Percentiles rank a stretch among this genome's conserved stretches.
phyloP scores from a whole-genome alignment of 371 early-diverging fungal species.

The Batkoa obscura region DNA sequence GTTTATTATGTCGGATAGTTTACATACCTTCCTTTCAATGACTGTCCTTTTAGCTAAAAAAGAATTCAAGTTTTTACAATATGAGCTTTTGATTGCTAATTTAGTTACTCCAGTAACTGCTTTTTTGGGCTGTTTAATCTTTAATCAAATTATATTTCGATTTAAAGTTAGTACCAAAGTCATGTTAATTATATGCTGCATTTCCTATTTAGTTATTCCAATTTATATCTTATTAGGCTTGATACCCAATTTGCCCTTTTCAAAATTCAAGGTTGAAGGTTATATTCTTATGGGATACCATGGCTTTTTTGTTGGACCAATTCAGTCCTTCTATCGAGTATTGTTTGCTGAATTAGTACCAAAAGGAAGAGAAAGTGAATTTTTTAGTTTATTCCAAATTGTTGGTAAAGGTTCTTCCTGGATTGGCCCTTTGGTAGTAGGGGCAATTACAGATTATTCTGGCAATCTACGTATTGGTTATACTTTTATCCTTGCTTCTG shows the following conservation, averaged over 20 bases:
- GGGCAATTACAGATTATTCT: constrained; percentile 17
- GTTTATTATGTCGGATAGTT: constrained; percentile 21
- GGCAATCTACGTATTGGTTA: not conserved
- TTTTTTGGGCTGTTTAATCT: not conserved
- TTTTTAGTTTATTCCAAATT: constrained; percentile 32
- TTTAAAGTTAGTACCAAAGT: not conserved
- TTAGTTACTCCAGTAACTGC: no score
- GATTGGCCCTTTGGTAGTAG: constrained; percentile 38
- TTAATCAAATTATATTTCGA: not conserved
- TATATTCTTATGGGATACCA: no score
- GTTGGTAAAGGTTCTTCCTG: constrained; percentile 38
- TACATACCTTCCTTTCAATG: constrained; percentile 17
- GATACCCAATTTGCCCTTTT: no score
- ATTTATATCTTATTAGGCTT: constrained; percentile 11
- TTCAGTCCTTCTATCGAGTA: constrained; percentile 5
- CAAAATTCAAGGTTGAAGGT: not conserved
- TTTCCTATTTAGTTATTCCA: constrained; percentile 14
- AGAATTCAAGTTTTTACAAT: constrained; percentile 16
- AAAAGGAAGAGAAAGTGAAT: constrained; percentile 25
- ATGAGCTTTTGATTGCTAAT: constrained; percentile 23
- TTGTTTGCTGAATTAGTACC: constrained; percentile 31
- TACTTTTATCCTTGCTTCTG: not conserved
- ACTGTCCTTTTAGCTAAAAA: constrained; percentile 13
- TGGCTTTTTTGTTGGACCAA: not conserved
- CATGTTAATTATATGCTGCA: constrained; percentile 12